A percentile compares a stretch with the other conserved stretches of the same genome.
These are phyloP conservation scores for Jackrogersella minutella DNA, from an alignment of 495 filamentous ascomycete genomes.

Conservation along the genomic window DNA sequence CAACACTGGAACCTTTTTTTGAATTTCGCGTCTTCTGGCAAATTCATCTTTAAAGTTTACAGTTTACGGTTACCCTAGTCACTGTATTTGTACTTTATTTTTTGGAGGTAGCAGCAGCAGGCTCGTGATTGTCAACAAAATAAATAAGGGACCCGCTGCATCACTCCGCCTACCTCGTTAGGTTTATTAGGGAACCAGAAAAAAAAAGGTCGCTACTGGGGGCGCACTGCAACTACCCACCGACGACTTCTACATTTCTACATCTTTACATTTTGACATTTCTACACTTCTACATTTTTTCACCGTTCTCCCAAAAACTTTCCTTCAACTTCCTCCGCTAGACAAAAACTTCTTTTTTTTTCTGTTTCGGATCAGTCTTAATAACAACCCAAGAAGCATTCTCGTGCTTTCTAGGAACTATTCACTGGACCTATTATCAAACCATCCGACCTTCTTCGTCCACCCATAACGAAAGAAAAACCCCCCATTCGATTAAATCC, in stretches of 20 bases:
- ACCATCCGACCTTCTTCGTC: conserved; percentile 7
- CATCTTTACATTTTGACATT: conserved; percentile 12
- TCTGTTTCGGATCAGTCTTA: conserved; percentile 17
- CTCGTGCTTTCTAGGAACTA: conserved; percentile 11
- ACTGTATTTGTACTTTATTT: too few relatives aligned
- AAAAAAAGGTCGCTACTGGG: conserved; percentile 35
- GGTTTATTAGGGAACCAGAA: conserved; percentile 34
- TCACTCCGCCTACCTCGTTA: conserved; percentile 42
- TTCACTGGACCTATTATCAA: neutral
- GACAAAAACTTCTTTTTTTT: conserved; percentile 30
- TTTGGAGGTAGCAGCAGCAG: neutral
- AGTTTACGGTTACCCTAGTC: conserved; percentile 18
- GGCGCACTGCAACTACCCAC: conserved; percentile 39
- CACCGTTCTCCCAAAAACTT: conserved; percentile 27
- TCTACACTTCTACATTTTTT: conserved; percentile 32
- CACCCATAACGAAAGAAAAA: conserved; percentile 17
- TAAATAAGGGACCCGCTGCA: conserved; percentile 41
- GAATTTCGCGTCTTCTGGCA: neutral
- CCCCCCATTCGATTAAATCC: conserved; percentile 41
- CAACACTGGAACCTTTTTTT: neutral
- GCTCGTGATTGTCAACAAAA: conserved; percentile 51
- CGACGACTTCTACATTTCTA: conserved; percentile 40
- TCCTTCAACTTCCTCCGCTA: conserved; percentile 31
- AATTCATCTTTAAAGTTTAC: neutral
- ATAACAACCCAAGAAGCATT: conserved; percentile 2